Conservation (phyloP, 768 basidiomycete genomes). For the Mycena rosella region DNA sequence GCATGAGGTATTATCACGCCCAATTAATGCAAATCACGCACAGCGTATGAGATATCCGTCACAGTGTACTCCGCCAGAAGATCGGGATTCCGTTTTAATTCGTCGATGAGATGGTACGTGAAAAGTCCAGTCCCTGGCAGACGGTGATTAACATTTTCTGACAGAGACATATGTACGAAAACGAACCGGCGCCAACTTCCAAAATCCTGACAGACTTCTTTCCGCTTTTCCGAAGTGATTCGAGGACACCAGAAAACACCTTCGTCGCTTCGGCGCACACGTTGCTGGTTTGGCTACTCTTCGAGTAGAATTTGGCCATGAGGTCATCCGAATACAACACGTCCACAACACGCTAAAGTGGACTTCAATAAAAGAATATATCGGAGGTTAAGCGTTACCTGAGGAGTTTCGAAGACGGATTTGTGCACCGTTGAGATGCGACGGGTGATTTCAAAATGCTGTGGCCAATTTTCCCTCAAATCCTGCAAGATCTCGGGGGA, state of each 20-base stretch:
- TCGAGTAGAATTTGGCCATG: conserved; percentile 16
- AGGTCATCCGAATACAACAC: conserved; percentile 21
- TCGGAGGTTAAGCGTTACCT: background rate
- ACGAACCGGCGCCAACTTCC: conserved; percentile 28
- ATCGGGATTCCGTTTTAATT: conserved; percentile 4
- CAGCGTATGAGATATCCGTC: conserved; percentile 20
- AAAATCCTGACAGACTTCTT: conserved; percentile 15
- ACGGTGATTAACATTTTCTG: background rate
- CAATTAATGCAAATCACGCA: background rate
- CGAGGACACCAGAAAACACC: conserved; percentile 5
- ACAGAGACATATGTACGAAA: too few species aligned
- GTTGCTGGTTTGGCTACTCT: conserved; percentile 11
- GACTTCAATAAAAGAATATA: too few species aligned
- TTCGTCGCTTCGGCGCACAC: background rate
- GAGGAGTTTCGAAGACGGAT: conserved; percentile 8
- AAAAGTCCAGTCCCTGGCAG: conserved; percentile 12
- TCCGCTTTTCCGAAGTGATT: conserved; percentile 2
- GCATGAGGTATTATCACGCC: background rate
- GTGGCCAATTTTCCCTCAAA: conserved; percentile 2
- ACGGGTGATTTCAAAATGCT: conserved; percentile 24
- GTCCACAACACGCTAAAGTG: background rate
- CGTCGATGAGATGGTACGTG: conserved; percentile 15
- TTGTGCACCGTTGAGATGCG: conserved; percentile 8
- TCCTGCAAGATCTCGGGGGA: background rate
- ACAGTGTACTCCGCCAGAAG: conserved; percentile 22